Base-by-base conservation (phyloP, 2,329 filamentous ascomycete genomes). In the Scedosporium aurantiacum region DNA sequence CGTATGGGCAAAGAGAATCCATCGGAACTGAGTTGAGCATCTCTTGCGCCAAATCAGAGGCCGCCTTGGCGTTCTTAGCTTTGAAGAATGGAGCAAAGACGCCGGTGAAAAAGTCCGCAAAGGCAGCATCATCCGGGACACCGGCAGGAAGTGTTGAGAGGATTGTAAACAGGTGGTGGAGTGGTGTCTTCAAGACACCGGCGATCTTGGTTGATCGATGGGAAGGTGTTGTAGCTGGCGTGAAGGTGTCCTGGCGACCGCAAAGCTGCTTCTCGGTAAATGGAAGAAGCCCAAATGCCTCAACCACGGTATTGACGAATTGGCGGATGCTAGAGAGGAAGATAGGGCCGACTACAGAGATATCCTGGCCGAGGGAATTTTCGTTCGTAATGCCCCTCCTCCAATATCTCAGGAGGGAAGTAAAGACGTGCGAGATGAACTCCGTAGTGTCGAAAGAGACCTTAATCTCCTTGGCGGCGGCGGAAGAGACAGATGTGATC, bases 391-490 rank as follows among this genome's bases (percentile, higher is more conserved):
- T 12, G 6, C 60, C 60, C 14, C 60, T 52, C 27, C 18, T 61
- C 64, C 64, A 65, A 8, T 64, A 41, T 8, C 32, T 40, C 12
- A 50, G 41, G 7, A 64, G 32, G 1, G 58, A 61, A 5, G 57
- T 58, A 16, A 65, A 18, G 8, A 65, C 55, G 18, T 60, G 56
- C 10, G 63, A 58, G 64, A 96, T 81, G 63, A 92, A 93, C 63
- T 85, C 82, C 68, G 90, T 89, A 1, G 91, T 90, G 64, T 97
- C 93, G 12, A 82, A 82, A 0, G 91, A 91, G 5, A 92, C 86
- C 67, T 93, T 96, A 67, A 99, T 88, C 72, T 99, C 94, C 73
- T 96, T 96, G 50, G 80, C 82, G 25, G 87, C 87, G 45, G 89
- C 88, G 57, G 82, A 81, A 2, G 85, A 81, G 27, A 91, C 76